These are phyloP conservation scores for Cercospora zeina DNA, from an alignment of 2,329 filamentous ascomycete species.

Conservation along the genomic window DNA sequence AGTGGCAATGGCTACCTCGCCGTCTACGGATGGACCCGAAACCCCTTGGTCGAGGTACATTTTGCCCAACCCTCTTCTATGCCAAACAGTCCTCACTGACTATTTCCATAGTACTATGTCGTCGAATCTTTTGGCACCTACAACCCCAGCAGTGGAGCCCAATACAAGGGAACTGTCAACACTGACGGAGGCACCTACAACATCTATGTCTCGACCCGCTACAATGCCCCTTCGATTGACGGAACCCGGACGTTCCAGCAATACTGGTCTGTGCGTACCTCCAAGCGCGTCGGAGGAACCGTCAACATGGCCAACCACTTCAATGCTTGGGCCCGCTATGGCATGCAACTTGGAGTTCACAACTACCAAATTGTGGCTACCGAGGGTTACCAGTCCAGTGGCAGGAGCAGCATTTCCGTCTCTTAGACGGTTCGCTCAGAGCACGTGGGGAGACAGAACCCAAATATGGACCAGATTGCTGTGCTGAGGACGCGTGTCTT, in stretches of 20 bases:
- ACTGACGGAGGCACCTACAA: constrained; percentile 57
- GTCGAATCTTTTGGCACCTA: constrained; percentile 56
- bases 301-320: constrained; percentile 36
- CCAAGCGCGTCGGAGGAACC: constrained; percentile 37
- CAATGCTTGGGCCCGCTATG: constrained; percentile 31
- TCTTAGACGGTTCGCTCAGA: neutral
- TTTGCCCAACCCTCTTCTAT: neutral
- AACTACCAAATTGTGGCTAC: constrained; percentile 49
- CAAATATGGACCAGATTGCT: no score
- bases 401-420: constrained; percentile 43
- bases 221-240: constrained; percentile 45
- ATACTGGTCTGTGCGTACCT: constrained; percentile 46
- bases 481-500: neutral
- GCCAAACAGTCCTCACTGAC: neutral
- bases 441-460: neutral
- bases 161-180: constrained; percentile 53
- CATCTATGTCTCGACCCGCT: constrained; percentile 50
- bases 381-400: constrained; percentile 48
- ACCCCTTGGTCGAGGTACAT: constrained; percentile 55
- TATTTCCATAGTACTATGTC: constrained; percentile 40
- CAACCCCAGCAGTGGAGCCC: constrained; percentile 46
- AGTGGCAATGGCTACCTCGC: constrained; percentile 56
- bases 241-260: constrained; percentile 48
- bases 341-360: constrained; percentile 36
- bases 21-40: constrained; percentile 60